phyloP scores from a whole-genome alignment of 2,329 filamentous ascomycete species.

The Alternaria rosae region DNA sequence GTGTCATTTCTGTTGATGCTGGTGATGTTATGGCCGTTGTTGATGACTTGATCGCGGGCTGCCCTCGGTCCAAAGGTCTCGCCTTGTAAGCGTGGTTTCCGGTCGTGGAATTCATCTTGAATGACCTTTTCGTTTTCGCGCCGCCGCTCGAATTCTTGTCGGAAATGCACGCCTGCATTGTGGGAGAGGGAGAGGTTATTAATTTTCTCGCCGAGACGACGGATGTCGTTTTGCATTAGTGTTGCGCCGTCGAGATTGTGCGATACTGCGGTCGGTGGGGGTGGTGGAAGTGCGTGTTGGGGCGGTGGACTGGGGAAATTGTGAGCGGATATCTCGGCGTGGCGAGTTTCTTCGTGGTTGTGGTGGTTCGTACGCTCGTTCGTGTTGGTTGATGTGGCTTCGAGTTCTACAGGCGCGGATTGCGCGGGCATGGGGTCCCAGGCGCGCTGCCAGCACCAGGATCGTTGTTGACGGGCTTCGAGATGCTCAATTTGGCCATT shows the following conservation, averaged over 20 bases:
- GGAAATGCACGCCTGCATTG: constrained; percentile 13
- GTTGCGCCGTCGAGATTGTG: constrained; percentile 32
- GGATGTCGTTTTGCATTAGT: constrained; percentile 36
- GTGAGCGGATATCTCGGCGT: constrained; percentile 2
- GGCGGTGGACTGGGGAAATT: constrained; percentile 13
- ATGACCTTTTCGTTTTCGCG: constrained; percentile 41
- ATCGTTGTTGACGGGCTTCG: constrained; percentile 42
- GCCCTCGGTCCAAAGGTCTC: constrained; percentile 5
- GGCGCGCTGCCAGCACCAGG: constrained; percentile 48
- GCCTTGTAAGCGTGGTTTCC: constrained; percentile 20
- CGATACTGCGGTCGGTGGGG: constrained; percentile 8
- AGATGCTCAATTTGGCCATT: constrained; percentile 33
- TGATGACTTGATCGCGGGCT: background rate
- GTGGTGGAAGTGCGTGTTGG: constrained; percentile 14
- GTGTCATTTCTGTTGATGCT: background rate
- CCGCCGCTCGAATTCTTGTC: constrained; percentile 29
- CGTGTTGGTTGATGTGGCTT: constrained; percentile 21
- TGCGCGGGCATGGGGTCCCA: constrained; percentile 36
- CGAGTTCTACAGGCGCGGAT: constrained; percentile 41
- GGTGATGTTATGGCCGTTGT: background rate
- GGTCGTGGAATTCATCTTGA: constrained; percentile 32
- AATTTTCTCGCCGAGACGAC: constrained; percentile 44
- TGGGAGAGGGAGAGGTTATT: constrained; percentile 31
- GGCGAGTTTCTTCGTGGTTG: background rate
- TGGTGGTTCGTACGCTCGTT: constrained; percentile 1